Evolutionary conservation across 441 rosid genomes (phyloP).

Genomic region (Omphalea diandra): DNA sequence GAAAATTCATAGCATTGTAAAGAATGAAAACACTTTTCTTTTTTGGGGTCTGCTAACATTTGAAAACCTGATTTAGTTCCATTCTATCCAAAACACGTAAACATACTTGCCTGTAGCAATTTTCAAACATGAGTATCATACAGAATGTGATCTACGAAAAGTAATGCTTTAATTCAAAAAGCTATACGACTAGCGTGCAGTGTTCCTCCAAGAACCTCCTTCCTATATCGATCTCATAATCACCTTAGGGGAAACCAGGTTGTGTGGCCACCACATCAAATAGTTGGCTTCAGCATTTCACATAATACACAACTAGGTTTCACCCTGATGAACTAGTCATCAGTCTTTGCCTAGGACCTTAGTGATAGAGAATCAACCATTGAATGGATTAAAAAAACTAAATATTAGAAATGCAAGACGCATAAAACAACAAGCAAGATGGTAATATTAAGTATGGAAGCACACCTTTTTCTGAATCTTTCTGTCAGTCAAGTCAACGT

Average conservation of each 20-base stretch:
- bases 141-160: too few species aligned
- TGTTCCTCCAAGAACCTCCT: neutral
- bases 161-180: too few species aligned
- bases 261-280: neutral
- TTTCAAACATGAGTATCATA: neutral
- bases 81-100: neutral
- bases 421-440: neutral
- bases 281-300: neutral
- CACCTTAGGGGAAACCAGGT: neutral
- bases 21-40: neutral
- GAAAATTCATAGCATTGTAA: neutral
- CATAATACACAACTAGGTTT: neutral
- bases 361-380: too few species aligned
- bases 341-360: neutral
- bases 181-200: too few species aligned
- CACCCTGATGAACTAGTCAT: neutral
- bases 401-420: neutral
- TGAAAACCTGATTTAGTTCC: neutral
- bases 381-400: neutral
- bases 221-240: neutral
- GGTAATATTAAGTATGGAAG: slow-evolving; percentile 10
- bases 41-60: neutral
- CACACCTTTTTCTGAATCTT: slow-evolving; percentile 94
- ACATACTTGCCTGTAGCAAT: neutral
- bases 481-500: slow-evolving; percentile 76